A percentile compares a stretch with the other conserved stretches of the same genome.
Evolutionary conservation across 192 early-diverging fungal species (phyloP).

Genomic region (Rhizophagus prolifer): DNA sequence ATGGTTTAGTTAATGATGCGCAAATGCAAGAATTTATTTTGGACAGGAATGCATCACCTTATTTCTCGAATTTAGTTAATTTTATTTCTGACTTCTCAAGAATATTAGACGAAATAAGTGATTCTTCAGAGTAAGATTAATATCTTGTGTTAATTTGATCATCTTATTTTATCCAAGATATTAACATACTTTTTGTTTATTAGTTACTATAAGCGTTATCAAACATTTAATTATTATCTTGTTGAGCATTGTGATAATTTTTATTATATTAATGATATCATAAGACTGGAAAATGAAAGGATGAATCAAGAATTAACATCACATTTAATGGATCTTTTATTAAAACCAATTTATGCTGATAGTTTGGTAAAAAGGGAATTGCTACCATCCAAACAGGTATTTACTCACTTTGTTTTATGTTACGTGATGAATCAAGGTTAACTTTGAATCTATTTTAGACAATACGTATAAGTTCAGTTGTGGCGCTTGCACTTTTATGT

Average conservation of each 20-base stretch:
- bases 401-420: no score
- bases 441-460: conserved; percentile 27
- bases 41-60: conserved; percentile 40
- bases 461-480: conserved; percentile 30
- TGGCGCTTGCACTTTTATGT: conserved; percentile 38
- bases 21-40: conserved; percentile 44
- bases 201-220: conserved; percentile 31
- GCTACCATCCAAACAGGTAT: conserved; percentile 7
- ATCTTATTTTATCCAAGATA: not conserved
- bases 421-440: not conserved
- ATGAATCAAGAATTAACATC: conserved; percentile 51
- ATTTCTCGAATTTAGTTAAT: conserved; percentile 46
- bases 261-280: conserved; percentile 64
- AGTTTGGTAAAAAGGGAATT: conserved; percentile 27
- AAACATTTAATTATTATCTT: conserved; percentile 54
- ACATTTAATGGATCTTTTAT: conserved; percentile 35
- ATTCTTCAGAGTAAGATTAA: conserved; percentile 33
- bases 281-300: conserved; percentile 50
- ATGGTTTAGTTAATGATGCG: conserved; percentile 34
- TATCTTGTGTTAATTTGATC: not conserved
- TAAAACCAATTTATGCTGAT: conserved; percentile 43
- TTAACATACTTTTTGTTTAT: not conserved
- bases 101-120: conserved; percentile 37
- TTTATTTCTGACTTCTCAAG: conserved; percentile 43
- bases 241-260: conserved; percentile 64